These are phyloP conservation scores for Testicularia cyperi DNA, from an alignment of 1,284 basidiomycete species.

Conservation along the genomic window DNA sequence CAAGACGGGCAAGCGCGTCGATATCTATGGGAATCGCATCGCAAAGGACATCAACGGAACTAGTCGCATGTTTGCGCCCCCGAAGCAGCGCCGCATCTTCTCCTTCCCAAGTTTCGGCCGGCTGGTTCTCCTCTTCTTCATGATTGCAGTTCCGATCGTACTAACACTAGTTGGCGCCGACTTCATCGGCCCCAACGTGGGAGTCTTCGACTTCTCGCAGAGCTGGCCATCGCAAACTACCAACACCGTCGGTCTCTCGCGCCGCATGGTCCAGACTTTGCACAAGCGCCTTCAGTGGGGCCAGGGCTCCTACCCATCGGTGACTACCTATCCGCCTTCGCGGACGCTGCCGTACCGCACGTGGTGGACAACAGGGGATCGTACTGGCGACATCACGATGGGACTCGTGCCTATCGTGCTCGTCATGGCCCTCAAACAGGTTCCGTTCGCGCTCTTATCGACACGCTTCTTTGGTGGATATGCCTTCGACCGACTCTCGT, in stretches of 20 bases:
- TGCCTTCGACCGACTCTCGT: slow-evolving; percentile 75
- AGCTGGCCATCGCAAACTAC: slow-evolving; percentile 35
- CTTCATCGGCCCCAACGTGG: slow-evolving; percentile 68
- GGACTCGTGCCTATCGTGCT: slow-evolving; percentile 75
- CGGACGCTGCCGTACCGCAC: slow-evolving; percentile 71
- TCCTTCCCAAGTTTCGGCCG: slow-evolving; percentile 46
- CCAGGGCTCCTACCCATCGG: slow-evolving; percentile 38
- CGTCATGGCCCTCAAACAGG: slow-evolving; percentile 76
- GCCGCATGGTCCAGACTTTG: slow-evolving; percentile 9
- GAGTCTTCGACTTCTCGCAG: slow-evolving; percentile 48
- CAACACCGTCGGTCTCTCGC: slow-evolving; percentile 20
- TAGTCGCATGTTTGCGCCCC: slow-evolving; percentile 14
- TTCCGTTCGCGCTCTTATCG: slow-evolving; percentile 79
- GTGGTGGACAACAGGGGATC: slow-evolving; percentile 75
- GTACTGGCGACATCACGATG: slow-evolving; percentile 76
- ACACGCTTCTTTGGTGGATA: slow-evolving; percentile 70
- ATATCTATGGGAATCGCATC: slow-evolving; percentile 23
- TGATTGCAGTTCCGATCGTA: slow-evolving; percentile 45
- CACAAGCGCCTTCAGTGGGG: slow-evolving; percentile 44
- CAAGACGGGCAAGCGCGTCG: slow-evolving; percentile 34
- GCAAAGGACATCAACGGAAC: slow-evolving; percentile 19
- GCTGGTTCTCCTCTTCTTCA: slow-evolving; percentile 42
- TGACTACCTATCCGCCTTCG: slow-evolving; percentile 60
- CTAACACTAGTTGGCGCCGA: slow-evolving; percentile 69
- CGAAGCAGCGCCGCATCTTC: slow-evolving; percentile 29